Evolutionary conservation across 176 grass and related monocot genomes (phyloP).

Genomic region (Puya raimondii): DNA sequence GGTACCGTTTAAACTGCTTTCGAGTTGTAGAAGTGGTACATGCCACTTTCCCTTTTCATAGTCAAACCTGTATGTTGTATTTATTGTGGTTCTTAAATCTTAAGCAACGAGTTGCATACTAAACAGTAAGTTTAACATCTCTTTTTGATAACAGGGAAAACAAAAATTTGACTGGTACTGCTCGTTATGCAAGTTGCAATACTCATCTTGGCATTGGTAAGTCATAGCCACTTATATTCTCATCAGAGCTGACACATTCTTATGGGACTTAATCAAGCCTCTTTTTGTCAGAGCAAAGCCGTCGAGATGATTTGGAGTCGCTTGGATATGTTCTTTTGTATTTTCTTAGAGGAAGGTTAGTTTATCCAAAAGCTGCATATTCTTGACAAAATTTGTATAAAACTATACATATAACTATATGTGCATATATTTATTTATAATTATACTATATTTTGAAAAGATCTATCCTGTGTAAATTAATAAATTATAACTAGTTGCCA

Average conservation of each 20-base stretch:
- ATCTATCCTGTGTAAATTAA: no score
- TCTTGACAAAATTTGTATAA: not conserved
- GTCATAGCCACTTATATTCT: constrained; percentile 3
- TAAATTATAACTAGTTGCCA: no score
- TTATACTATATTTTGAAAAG: no score
- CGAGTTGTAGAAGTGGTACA: constrained; percentile 2
- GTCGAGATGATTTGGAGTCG: constrained; percentile 94
- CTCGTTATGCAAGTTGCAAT: constrained; percentile 91
- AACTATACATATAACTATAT: not conserved
- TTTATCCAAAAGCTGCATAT: constrained; percentile 6
- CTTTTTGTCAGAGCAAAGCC: constrained; percentile 78
- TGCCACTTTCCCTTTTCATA: constrained; percentile 6
- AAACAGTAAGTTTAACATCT: no score
- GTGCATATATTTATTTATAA: no score
- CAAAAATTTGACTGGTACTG: constrained; percentile 90
- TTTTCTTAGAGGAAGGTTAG: constrained; percentile 86
- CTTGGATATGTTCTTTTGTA: constrained; percentile 97
- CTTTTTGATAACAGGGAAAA: constrained; percentile 49
- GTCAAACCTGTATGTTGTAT: not conserved
- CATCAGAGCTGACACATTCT: constrained; percentile 1
- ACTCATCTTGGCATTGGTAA: constrained; percentile 92
- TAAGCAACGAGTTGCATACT: no score
- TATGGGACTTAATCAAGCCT: constrained; percentile 11
- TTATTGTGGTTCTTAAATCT: no score
- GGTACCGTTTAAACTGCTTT: constrained; percentile 6